Conservation (phyloP, 164 flowering plant species). For the Aristolochia contorta region DNA sequence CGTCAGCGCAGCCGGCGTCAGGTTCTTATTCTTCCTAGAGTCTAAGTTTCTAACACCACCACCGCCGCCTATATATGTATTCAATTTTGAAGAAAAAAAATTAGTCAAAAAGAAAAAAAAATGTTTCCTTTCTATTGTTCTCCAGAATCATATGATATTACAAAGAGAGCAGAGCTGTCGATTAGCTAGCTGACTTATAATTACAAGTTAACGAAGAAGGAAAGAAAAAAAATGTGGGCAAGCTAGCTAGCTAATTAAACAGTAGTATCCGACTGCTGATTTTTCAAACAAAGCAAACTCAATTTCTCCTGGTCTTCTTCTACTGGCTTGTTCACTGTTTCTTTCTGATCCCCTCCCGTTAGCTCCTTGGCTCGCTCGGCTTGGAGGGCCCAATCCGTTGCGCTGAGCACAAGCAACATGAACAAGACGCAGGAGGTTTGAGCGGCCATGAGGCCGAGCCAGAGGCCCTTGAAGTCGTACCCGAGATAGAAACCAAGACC, state of each 20-base stretch:
- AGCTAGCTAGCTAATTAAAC: no score
- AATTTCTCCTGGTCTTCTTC: neutral
- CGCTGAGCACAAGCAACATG: conserved; percentile 39
- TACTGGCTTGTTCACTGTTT: neutral
- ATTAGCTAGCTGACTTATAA: neutral
- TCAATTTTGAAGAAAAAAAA: no score
- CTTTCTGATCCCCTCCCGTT: conserved; percentile 15
- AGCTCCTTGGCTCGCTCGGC: conserved; percentile 46
- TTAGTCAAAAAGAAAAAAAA: no score
- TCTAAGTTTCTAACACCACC: no score
- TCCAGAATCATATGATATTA: neutral
- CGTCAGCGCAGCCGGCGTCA: no score
- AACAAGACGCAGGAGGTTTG: conserved; percentile 44
- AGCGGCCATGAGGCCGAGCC: conserved; percentile 69
- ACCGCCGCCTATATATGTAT: no score
- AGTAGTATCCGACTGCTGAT: neutral
- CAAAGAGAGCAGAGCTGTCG: neutral
- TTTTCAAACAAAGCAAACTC: neutral
- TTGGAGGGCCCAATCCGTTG: conserved; percentile 51
- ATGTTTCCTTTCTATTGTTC: no score
- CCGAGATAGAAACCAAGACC: conserved; percentile 34
- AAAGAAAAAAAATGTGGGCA: neutral
- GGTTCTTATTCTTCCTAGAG: no score
- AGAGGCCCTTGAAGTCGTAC: conserved; percentile 49
- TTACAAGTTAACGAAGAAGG: neutral